These are phyloP conservation scores for Chaetomium sp. DNA, from an alignment of 2,329 filamentous ascomycete species.

Conservation along the genomic window DNA sequence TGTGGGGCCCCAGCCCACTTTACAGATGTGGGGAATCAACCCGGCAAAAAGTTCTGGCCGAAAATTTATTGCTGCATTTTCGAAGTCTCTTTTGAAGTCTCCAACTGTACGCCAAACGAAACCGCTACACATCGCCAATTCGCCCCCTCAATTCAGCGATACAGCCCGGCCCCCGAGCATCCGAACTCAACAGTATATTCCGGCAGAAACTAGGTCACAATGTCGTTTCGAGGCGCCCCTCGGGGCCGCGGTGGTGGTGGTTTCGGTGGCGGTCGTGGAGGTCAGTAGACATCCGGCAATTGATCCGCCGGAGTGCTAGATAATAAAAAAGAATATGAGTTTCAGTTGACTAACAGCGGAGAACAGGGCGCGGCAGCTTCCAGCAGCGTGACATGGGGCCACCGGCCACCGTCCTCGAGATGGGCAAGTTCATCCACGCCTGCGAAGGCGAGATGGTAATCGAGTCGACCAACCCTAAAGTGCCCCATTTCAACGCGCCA, in stretches of 20 bases:
- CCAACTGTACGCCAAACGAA: slow-evolving; percentile 1
- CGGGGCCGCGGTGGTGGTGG: slow-evolving; percentile 42
- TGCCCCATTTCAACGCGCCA: slow-evolving; percentile 97
- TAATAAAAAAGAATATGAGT: not conserved
- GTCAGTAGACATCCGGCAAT: slow-evolving; percentile 31
- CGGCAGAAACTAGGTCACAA: slow-evolving; percentile 27
- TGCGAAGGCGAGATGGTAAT: slow-evolving; percentile 98
- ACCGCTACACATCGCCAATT: slow-evolving; percentile 8
- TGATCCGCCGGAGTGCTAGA: too few relatives aligned
- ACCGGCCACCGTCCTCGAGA: slow-evolving; percentile 63
- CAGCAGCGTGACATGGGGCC: slow-evolving; percentile 55
- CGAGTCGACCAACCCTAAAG: slow-evolving; percentile 89
- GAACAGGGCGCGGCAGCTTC: slow-evolving; percentile 54
- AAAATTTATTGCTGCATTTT: slow-evolving; percentile 16
- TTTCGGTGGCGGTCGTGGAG: slow-evolving; percentile 35
- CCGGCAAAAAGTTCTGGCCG: slow-evolving; percentile 17
- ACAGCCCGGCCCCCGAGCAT: not conserved
- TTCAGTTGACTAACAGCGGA: not conserved
- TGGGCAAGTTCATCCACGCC: slow-evolving; percentile 90
- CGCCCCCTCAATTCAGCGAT: slow-evolving; percentile 1
- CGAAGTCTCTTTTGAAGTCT: not conserved
- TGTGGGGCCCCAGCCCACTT: too few relatives aligned
- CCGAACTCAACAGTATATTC: slow-evolving; percentile 10
- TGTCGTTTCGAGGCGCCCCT: slow-evolving; percentile 55
- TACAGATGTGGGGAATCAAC: not conserved